phyloP scores from a whole-genome alignment of 169 alveolate species.

The Besnoitia besnoiti region DNA sequence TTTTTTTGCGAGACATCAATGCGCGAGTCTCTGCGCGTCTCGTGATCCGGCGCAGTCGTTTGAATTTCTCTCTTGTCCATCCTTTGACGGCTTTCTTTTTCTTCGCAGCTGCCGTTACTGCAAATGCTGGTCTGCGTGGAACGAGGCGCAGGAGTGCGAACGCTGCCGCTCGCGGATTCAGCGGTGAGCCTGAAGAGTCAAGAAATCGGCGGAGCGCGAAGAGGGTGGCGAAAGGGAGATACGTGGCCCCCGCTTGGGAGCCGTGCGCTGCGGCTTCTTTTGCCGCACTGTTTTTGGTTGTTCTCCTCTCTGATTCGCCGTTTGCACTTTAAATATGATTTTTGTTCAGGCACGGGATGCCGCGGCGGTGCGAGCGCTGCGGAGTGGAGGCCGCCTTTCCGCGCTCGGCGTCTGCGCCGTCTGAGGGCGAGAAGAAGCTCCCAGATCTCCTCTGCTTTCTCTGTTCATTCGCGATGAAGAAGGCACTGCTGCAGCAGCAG shows the following conservation, averaged over 20 bases:
- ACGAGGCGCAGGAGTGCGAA: conserved; percentile 33
- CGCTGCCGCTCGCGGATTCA: conserved; percentile 20
- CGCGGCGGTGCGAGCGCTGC: conserved; percentile 9
- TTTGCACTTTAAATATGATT: no score
- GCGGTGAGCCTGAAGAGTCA: neutral
- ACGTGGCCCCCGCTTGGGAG: neutral
- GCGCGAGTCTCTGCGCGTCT: no score
- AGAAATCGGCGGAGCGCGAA: neutral
- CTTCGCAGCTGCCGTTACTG: neutral
- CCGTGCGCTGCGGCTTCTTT: neutral
- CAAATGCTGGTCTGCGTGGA: conserved; percentile 46
- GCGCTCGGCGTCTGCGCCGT: neutral
- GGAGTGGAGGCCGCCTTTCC: conserved; percentile 36
- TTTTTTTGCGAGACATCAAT: no score
- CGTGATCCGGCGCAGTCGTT: neutral
- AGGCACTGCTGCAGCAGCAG: conserved; percentile 10
- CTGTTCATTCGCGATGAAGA: conserved; percentile 38
- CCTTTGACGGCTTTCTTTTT: neutral
- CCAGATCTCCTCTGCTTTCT: neutral
- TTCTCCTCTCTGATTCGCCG: no score
- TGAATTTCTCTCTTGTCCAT: neutral
- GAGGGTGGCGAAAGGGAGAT: neutral
- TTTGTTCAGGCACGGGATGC: conserved; percentile 30
- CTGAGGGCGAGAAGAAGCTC: neutral
- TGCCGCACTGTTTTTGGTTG: neutral